Evolutionary conservation across 1,139 yeast genomes (phyloP).

Genomic region (Lodderomyces jiufengensis): DNA sequence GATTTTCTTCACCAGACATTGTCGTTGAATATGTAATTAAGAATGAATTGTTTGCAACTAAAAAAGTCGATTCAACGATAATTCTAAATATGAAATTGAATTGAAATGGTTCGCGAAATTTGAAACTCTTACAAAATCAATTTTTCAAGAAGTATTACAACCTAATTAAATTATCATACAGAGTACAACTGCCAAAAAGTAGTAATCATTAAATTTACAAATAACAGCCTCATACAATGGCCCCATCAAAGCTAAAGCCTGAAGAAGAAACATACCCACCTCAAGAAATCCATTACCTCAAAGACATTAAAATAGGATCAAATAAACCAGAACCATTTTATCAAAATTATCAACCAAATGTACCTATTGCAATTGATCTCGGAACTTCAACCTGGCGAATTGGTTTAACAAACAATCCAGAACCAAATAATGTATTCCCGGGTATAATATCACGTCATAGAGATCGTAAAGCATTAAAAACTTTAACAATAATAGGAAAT

Average conservation of each 20-base stretch:
- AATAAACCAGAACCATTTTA: slow-evolving; percentile 48
- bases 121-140: too few species aligned
- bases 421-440: slow-evolving; percentile 69
- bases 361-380: slow-evolving; percentile 79
- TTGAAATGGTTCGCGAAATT: too few species aligned
- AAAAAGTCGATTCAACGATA: too few species aligned
- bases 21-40: too few species aligned
- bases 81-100: too few species aligned
- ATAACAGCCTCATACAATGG: too few species aligned
- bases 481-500: slow-evolving; percentile 75
- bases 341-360: slow-evolving; percentile 46
- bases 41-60: too few species aligned
- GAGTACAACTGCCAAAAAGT: too few species aligned
- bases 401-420: slow-evolving; percentile 55
- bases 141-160: too few species aligned
- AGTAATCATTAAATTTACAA: too few species aligned
- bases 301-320: slow-evolving; percentile 32
- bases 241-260: slow-evolving; percentile 19
- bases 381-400: slow-evolving; percentile 71
- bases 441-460: slow-evolving; percentile 69
- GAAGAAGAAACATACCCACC: slow-evolving; percentile 40
- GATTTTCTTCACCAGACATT: slow-evolving; percentile 48
- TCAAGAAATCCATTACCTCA: slow-evolving; percentile 46
- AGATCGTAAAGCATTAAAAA: slow-evolving; percentile 65
- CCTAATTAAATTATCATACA: too few species aligned